Evolutionary conservation across 129 eudicot species (phyloP).

Genomic region (Solidago caesia): DNA sequence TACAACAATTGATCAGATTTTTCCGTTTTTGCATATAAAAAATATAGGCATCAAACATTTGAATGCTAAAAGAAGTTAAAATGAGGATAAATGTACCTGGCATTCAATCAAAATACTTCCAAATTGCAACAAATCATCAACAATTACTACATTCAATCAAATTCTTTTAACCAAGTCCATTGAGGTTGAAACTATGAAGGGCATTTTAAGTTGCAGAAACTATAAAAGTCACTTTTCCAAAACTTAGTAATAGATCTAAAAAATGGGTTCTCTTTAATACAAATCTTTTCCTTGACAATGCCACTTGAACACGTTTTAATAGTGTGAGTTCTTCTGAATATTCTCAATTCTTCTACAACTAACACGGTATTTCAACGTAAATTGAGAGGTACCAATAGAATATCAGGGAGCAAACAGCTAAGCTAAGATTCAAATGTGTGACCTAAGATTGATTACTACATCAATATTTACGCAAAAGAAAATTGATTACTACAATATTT

Average conservation of each 20-base stretch:
- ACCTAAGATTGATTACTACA: too few species aligned
- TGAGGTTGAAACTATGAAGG: too few species aligned
- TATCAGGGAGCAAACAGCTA: too few species aligned
- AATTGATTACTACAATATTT: too few species aligned
- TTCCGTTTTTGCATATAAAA: neutral
- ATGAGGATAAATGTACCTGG: neutral
- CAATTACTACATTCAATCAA: neutral
- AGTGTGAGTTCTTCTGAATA: neutral
- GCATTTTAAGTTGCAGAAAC: too few species aligned
- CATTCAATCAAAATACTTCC: conserved; percentile 16
- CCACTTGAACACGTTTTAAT: neutral
- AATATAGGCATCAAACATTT: neutral
- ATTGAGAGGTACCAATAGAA: neutral
- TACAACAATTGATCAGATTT: neutral
- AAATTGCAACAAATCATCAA: conserved; percentile 14
- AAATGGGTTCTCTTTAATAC: too few species aligned
- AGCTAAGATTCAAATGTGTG: too few species aligned
- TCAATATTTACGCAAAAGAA: too few species aligned
- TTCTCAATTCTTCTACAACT: neutral
- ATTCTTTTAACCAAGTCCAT: too few species aligned
- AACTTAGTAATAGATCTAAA: too few species aligned
- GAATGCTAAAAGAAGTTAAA: neutral
- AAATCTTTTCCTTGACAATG: too few species aligned
- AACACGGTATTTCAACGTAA: neutral
- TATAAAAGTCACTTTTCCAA: too few species aligned